phyloP scores from a whole-genome alignment of 352 stramenopile genomes.

The Peronospora destructor region DNA sequence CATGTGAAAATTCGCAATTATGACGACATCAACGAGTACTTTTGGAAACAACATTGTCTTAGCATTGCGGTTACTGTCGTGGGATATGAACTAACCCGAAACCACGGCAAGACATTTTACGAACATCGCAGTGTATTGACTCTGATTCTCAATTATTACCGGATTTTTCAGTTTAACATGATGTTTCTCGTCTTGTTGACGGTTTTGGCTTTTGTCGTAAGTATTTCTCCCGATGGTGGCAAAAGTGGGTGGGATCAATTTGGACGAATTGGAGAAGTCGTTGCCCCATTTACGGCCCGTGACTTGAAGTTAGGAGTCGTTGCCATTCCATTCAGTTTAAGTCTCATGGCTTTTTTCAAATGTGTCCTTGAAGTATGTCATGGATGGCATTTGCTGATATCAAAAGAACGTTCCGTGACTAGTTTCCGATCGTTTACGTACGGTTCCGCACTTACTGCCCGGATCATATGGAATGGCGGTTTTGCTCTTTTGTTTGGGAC shows the following conservation, averaged over 20 bases:
- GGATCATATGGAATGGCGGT: constrained; percentile 54
- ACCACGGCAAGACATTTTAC: constrained; percentile 77
- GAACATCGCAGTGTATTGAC: constrained; percentile 68
- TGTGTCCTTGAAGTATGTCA: constrained; percentile 60
- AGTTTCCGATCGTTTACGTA: constrained; percentile 62
- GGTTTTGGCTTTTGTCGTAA: constrained; percentile 48
- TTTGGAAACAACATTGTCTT: constrained; percentile 65
- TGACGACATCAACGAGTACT: constrained; percentile 81
- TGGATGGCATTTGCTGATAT: constrained; percentile 53
- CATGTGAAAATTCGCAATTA: constrained; percentile 78
- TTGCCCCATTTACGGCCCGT: constrained; percentile 42
- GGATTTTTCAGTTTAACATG: constrained; percentile 80
- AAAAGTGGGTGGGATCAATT: constrained; percentile 55
- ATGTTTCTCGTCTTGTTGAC: constrained; percentile 56
- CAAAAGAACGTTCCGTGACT: constrained; percentile 37
- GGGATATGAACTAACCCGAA: constrained; percentile 40
- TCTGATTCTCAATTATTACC: constrained; percentile 71
- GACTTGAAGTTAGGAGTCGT: constrained; percentile 52
- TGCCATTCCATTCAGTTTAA: constrained; percentile 43
- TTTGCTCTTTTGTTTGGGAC: constrained; percentile 50
- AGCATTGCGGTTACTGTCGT: constrained; percentile 42
- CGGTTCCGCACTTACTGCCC: constrained; percentile 36
- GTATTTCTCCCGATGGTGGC: constrained; percentile 51
- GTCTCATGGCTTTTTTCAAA: constrained; percentile 47
- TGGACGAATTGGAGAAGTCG: constrained; percentile 40